Conservation (phyloP, 768 basidiomycete genomes). For the Pisolithus sp. region DNA sequence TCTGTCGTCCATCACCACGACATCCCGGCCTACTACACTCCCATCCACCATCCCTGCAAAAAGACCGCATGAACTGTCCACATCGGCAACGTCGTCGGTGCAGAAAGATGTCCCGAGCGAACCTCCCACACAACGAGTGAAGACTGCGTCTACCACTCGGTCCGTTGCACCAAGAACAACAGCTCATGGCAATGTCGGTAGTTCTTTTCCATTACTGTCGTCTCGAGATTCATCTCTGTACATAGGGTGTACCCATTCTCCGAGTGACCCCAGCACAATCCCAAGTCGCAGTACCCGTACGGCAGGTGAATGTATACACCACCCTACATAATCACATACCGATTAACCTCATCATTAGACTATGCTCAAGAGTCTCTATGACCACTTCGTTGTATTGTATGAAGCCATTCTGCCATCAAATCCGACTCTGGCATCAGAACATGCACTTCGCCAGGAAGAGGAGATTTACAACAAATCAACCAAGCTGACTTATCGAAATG, state of each 20-base stretch:
- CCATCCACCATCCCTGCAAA: conserved; percentile 43
- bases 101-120: conserved; percentile 26
- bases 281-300: conserved; percentile 63
- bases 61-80: conserved; percentile 31
- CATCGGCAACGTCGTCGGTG: conserved; percentile 23
- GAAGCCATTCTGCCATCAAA: conserved; percentile 43
- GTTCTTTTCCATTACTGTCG: background rate
- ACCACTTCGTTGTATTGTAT: conserved; percentile 70
- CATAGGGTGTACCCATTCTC: conserved; percentile 60
- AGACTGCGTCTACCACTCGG: conserved; percentile 37
- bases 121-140: conserved; percentile 63
- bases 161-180: conserved; percentile 39
- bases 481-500: conserved; percentile 80
- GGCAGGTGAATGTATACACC: conserved; percentile 49
- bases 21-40: conserved; percentile 11
- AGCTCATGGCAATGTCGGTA: conserved; percentile 27
- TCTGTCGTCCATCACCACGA: conserved; percentile 7
- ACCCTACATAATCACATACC: background rate
- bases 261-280: conserved; percentile 62
- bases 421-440: conserved; percentile 63
- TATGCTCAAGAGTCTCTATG: conserved; percentile 69
- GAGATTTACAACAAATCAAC: conserved; percentile 70
- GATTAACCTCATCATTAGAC: conserved; percentile 33
- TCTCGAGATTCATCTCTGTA: background rate
- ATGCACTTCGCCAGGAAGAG: conserved; percentile 76